These are phyloP conservation scores for Delonix regia DNA, from an alignment of 306 rosid species.

Conservation along the genomic window DNA sequence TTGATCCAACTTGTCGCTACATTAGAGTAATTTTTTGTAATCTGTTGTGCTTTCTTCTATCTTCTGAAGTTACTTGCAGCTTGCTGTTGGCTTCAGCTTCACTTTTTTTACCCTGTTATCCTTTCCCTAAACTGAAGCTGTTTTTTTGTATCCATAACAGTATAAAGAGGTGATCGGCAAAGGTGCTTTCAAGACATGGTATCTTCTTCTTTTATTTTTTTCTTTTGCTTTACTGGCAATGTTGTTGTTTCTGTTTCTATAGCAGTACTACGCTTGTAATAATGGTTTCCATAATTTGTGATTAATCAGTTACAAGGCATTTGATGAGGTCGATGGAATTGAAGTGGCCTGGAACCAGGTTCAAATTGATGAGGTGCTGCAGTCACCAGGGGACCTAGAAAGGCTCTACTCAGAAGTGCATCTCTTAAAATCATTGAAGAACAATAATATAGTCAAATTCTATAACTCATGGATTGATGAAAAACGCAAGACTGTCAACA, in stretches of 20 bases:
- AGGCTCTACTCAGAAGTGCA: constrained; percentile 84
- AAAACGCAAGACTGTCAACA: constrained; percentile 72
- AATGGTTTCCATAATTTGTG: constrained; percentile 19
- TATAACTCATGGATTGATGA: constrained; percentile 86
- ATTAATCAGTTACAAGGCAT: constrained; percentile 73
- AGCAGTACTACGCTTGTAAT: not conserved
- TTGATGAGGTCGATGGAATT: constrained; percentile 81
- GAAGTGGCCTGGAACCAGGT: constrained; percentile 94
- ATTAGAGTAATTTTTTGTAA: constrained; percentile 49
- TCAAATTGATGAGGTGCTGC: constrained; percentile 69
- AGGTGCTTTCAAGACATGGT: constrained; percentile 60
- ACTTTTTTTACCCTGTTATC: not conserved
- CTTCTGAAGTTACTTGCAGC: not conserved
- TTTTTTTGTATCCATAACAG: constrained; percentile 37
- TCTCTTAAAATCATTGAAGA: constrained; percentile 69
- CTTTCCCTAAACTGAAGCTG: constrained; percentile 23
- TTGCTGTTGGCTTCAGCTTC: not conserved
- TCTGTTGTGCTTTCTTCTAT: not conserved
- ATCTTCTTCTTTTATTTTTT: too few species aligned
- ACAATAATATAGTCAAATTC: constrained; percentile 72
- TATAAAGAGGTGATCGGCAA: constrained; percentile 53
- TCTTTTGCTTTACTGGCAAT: not conserved
- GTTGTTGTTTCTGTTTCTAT: not conserved
- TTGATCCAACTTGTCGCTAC: constrained; percentile 60
- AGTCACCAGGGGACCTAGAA: constrained; percentile 75